Evolutionary conservation across 176 grass and related monocot genomes (phyloP), one percentile per base, ranked within the genome.

Genomic region (Oryza brachyantha): DNA sequence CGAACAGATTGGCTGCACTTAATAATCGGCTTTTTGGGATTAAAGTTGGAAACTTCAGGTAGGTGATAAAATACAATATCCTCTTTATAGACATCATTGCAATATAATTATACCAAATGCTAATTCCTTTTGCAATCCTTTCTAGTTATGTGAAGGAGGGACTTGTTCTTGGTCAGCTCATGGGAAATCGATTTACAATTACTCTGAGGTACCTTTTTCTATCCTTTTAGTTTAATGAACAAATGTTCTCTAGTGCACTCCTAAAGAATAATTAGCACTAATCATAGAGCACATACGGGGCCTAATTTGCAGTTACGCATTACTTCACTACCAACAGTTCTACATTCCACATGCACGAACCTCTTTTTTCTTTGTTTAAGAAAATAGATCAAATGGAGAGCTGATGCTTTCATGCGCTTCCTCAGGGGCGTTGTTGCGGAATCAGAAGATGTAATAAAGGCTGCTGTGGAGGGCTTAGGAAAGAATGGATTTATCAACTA

Each of bases 401-500:
- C 63, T 87, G 84, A 81, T 75, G 35, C 61, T 88, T 87, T 59
- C 43, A 43, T 81, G 34, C 69, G 68, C 86, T 72, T 13, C 73
- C 78, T 79, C 82, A 99, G 96, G 67, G 85, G 75, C n/a, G 90
- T 99, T 8, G 34, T 77, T 91, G 92, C 90, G 75, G 86, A 92
- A 78, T 99, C 85, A 11, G 92, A 99, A 82, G 84, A 86, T 36
- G 41, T 85, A 80, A 91, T 99, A 79, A 94, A 88, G 82, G 61
- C 78, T 84, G 85, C 96, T 76, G 67, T 85, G 65, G 66, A 91
- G 87, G 84, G 90, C 22, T 81, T 99, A 75, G 81, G 84, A 91
- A 93, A 84, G 66, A 81, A 89, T 80, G 96, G 96, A 59, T 99
- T 95, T 85, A 94, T 99, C 79, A 99, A 95, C 72, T 99, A 99